These are phyloP conservation scores for Cryoendolithus antarcticus DNA, from an alignment of 2,329 filamentous ascomycete genomes.

Conservation along the genomic window DNA sequence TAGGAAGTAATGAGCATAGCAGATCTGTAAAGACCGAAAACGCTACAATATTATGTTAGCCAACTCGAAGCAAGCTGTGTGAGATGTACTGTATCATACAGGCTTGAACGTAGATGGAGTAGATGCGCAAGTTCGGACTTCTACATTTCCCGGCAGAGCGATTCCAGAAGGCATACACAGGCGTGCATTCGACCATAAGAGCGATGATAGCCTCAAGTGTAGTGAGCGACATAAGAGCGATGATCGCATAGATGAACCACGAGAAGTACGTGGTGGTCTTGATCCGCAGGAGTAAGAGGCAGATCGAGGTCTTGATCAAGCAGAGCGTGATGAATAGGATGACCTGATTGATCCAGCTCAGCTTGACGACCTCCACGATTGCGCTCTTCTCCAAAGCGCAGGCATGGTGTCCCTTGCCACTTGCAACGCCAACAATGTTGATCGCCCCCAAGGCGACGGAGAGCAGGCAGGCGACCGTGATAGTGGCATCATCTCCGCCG, in stretches of 20 bases:
- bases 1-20: slow-evolving; percentile 14
- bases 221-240: slow-evolving; percentile 12
- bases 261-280: slow-evolving; percentile 24
- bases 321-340: slow-evolving; percentile 30
- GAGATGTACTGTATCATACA: slow-evolving; percentile 7
- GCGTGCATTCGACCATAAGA: slow-evolving; percentile 15
- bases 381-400: slow-evolving; percentile 22
- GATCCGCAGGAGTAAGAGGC: slow-evolving; percentile 30
- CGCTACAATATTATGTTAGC: slow-evolving; percentile 6
- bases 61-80: background rate
- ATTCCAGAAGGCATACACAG: slow-evolving; percentile 15
- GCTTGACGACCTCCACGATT: slow-evolving; percentile 26
- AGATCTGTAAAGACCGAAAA: slow-evolving; percentile 17
- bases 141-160: slow-evolving; percentile 11
- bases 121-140: slow-evolving; percentile 15
- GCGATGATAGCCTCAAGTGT: slow-evolving; percentile 13
- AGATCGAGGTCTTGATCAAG: slow-evolving; percentile 31
- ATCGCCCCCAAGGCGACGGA: slow-evolving; percentile 22
- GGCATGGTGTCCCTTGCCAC: slow-evolving; percentile 30
- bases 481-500: slow-evolving; percentile 26
- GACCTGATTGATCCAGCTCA: slow-evolving; percentile 29
- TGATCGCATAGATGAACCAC: slow-evolving; percentile 19
- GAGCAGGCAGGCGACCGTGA: slow-evolving; percentile 20
- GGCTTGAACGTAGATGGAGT: slow-evolving; percentile 18
- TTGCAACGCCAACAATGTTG: slow-evolving; percentile 22